Percentiles rank a stretch among this genome's conserved stretches.
Evolutionary conservation across 495 filamentous ascomycete genomes (phyloP).

Genomic region (Terfezia boudieri): DNA sequence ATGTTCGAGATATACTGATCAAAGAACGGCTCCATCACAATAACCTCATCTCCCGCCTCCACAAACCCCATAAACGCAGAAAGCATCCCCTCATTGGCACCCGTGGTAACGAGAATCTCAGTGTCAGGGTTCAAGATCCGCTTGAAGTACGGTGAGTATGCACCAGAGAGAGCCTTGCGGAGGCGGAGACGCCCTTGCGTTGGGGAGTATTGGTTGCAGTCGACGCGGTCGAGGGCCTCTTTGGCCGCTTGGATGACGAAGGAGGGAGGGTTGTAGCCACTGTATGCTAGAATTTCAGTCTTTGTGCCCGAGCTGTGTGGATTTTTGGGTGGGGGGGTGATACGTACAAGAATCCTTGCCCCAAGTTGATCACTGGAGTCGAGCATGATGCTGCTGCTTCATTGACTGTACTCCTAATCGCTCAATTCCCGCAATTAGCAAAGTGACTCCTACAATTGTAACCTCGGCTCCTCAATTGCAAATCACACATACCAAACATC

Average conservation of each 20-base stretch:
- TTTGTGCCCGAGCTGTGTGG: not conserved
- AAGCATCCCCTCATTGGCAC: constrained; percentile 91
- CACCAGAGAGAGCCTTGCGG: constrained; percentile 72
- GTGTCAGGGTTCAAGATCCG: constrained; percentile 61
- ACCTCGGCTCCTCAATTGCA: too few relatives aligned
- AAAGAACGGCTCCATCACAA: constrained; percentile 96
- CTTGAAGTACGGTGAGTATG: constrained; percentile 73
- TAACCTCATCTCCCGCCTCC: constrained; percentile 84
- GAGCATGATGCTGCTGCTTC: constrained; percentile 50
- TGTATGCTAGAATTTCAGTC: constrained; percentile 9
- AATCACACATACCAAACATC: constrained; percentile 62
- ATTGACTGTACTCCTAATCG: constrained; percentile 71
- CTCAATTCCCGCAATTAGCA: not conserved
- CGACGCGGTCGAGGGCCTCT: constrained; percentile 67
- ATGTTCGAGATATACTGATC: constrained; percentile 98
- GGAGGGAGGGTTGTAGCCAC: constrained; percentile 81
- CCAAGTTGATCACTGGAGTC: constrained; percentile 87
- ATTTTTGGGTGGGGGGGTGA: not conserved
- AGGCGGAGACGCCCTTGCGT: constrained; percentile 78
- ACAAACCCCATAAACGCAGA: constrained; percentile 96
- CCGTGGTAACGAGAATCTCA: constrained; percentile 86
- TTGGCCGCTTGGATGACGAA: constrained; percentile 88
- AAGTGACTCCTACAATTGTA: not conserved
- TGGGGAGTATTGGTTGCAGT: constrained; percentile 96
- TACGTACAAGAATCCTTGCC: constrained; percentile 72